A percentile compares a stretch with the other conserved stretches of the same genome.
Evolutionary conservation across 2,329 filamentous ascomycete genomes (phyloP).

Genomic region (Ceratocystiopsis brevicomis): DNA sequence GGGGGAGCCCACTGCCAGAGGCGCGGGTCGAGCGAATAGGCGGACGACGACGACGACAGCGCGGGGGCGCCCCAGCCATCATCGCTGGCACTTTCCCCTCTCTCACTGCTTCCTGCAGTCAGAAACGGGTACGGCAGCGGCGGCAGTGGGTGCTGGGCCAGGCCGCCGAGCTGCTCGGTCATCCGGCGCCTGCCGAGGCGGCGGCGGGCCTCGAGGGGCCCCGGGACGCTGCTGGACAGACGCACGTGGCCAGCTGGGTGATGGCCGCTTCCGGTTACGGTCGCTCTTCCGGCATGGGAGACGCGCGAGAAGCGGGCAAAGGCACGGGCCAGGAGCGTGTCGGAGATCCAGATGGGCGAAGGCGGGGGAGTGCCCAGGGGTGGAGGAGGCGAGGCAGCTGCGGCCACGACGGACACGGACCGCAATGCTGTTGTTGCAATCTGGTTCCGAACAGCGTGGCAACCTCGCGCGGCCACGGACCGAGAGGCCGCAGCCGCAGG

Average conservation of each 20-base stretch:
- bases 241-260: conserved; percentile 6
- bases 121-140: neutral
- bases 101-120: no score
- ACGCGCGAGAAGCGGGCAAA: conserved; percentile 26
- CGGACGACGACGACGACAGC: conserved; percentile 10
- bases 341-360: conserved; percentile 35
- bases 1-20: conserved; percentile 36
- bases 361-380: conserved; percentile 21
- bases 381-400: conserved; percentile 24
- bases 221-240: conserved; percentile 24
- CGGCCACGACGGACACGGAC: neutral
- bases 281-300: conserved; percentile 8
- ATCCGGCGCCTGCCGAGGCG: conserved; percentile 34
- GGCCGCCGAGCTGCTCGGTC: conserved; percentile 24
- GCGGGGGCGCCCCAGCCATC: neutral
- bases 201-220: conserved; percentile 35
- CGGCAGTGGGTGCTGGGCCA: conserved; percentile 14
- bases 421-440: neutral
- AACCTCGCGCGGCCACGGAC: neutral
- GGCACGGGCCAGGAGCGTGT: conserved; percentile 31
- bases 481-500: conserved; percentile 3
- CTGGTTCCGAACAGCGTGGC: conserved; percentile 1
- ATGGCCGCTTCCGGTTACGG: no score
- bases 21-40: conserved; percentile 23
- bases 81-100: no score